Conservation (phyloP, 2,329 filamentous ascomycete genomes). For the Exophiala lecanii-corni region DNA sequence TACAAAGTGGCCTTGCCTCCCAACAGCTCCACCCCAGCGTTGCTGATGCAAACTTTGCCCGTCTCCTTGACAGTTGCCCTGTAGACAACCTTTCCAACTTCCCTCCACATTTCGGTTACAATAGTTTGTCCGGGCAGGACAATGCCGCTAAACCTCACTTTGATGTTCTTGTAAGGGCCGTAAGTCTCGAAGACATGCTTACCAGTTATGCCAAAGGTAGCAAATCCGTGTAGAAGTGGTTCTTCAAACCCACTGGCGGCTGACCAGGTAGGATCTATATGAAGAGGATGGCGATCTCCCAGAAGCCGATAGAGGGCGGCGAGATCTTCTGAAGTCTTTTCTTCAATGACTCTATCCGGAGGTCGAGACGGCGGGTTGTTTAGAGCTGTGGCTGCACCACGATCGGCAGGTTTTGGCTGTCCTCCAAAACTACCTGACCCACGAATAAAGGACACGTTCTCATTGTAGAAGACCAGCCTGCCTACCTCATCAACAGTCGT, state of each 20-base stretch:
- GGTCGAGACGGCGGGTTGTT: conserved; percentile 71
- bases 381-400: conserved; percentile 70
- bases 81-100: conserved; percentile 68
- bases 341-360: conserved; percentile 77
- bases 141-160: conserved; percentile 81
- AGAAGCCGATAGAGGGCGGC: conserved; percentile 88
- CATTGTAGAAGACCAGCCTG: conserved; percentile 94
- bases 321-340: conserved; percentile 82
- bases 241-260: conserved; percentile 90
- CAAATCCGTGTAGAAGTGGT: conserved; percentile 91
- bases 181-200: conserved; percentile 84
- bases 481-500: conserved; percentile 79
- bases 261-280: conserved; percentile 89
- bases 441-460: conserved; percentile 85
- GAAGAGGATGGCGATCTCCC: conserved; percentile 91
- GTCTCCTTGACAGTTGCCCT: conserved; percentile 87
- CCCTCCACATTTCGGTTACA: conserved; percentile 75
- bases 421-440: conserved; percentile 88
- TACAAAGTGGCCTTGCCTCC: neutral
- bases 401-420: conserved; percentile 66
- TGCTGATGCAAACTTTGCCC: conserved; percentile 71
- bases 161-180: conserved; percentile 80
- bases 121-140: conserved; percentile 72
- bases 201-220: conserved; percentile 83
- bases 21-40: neutral